Evolutionary conservation across 2,329 filamentous ascomycete genomes (phyloP).

Genomic region (Lecanoromycetidae sp.): DNA sequence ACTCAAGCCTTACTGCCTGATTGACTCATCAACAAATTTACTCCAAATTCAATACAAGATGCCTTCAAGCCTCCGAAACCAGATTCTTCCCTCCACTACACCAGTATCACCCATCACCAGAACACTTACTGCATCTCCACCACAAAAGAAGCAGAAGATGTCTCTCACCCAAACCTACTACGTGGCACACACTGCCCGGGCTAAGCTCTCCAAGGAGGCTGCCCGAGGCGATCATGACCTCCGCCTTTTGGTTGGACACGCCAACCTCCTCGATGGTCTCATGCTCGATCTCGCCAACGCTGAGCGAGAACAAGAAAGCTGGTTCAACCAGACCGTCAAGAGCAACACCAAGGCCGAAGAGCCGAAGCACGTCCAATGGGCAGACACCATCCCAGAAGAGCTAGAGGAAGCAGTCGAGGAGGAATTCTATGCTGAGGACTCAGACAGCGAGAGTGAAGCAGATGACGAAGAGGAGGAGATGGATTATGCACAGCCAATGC

Average conservation of each 20-base stretch:
- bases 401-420: constrained; percentile 57
- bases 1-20: constrained; percentile 8
- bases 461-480: constrained; percentile 42
- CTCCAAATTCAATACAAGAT: constrained; percentile 10
- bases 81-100: constrained; percentile 6
- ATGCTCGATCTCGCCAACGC: constrained; percentile 88
- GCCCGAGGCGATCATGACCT: constrained; percentile 86
- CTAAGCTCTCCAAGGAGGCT: constrained; percentile 91
- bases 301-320: constrained; percentile 88
- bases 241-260: constrained; percentile 87
- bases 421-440: constrained; percentile 50
- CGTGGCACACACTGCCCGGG: constrained; percentile 89
- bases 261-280: constrained; percentile 90
- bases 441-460: constrained; percentile 41
- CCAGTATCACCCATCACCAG: constrained; percentile 6
- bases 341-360: constrained; percentile 55
- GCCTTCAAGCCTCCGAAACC: constrained; percentile 15
- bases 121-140: constrained; percentile 22
- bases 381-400: constrained; percentile 64
- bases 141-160: constrained; percentile 66
- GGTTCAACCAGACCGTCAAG: constrained; percentile 93
- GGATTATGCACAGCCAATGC: constrained; percentile 5
- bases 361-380: constrained; percentile 71
- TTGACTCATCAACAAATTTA: constrained; percentile 10
- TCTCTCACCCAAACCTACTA: constrained; percentile 97